These are phyloP conservation scores for Phyllosticta capitalensis DNA, from an alignment of 2,329 filamentous ascomycete species.

Conservation along the genomic window DNA sequence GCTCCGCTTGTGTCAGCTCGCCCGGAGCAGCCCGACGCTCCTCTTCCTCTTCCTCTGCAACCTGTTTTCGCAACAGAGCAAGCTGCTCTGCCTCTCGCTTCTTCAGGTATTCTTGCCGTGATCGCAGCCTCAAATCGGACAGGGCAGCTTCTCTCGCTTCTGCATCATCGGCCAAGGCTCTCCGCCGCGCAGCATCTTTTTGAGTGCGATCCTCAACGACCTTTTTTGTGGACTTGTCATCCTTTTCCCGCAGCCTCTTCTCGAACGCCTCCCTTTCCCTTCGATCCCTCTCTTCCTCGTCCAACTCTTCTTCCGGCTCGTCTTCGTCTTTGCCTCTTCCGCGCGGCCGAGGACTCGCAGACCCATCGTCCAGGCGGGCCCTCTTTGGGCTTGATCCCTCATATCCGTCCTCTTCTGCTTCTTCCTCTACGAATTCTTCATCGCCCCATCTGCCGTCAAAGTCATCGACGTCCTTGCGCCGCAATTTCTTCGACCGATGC, in stretches of 20 bases:
- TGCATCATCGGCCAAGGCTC: conserved; percentile 54
- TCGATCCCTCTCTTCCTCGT: conserved; percentile 20
- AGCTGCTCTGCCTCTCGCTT: conserved; percentile 84
- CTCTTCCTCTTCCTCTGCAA: conserved; percentile 70
- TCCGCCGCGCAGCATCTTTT: conserved; percentile 49
- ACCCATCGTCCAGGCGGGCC: conserved; percentile 31
- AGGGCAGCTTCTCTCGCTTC: conserved; percentile 61
- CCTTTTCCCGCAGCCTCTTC: conserved; percentile 62
- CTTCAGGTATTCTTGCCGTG: conserved; percentile 84
- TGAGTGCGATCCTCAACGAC: conserved; percentile 51
- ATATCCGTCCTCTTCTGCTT: conserved; percentile 46
- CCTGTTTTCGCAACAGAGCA: conserved; percentile 78
- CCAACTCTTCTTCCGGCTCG: conserved; percentile 17
- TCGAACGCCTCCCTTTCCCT: conserved; percentile 72
- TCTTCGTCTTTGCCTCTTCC: conserved; percentile 40
- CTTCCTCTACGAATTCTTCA: conserved; percentile 52
- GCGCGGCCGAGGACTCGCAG: conserved; percentile 36
- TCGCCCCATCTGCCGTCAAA: conserved; percentile 77
- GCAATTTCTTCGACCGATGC: conserved; percentile 31
- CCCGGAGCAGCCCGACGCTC: conserved; percentile 67
- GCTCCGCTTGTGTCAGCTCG: conserved; percentile 66
- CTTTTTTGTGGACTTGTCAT: conserved; percentile 61
- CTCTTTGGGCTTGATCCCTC: conserved; percentile 63
- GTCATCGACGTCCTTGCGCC: conserved; percentile 43
- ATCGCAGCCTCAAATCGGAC: conserved; percentile 70